phyloP scores from a whole-genome alignment of 2,329 filamentous ascomycete genomes.

The Fonsecaea pedrosoi region DNA sequence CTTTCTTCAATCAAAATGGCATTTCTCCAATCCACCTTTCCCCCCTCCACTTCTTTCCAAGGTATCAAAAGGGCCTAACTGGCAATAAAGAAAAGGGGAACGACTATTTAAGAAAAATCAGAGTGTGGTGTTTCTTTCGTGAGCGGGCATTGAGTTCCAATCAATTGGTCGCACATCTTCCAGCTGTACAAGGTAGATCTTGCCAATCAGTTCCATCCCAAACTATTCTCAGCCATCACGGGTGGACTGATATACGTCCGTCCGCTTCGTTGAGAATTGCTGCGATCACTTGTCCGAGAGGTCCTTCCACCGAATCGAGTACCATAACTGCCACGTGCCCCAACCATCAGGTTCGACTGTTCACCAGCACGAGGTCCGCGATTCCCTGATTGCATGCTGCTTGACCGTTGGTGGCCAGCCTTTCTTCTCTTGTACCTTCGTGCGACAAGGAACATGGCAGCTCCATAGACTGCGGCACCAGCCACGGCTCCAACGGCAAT shows the following conservation, averaged over 20 bases:
- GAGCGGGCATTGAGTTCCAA: conserved; percentile 30
- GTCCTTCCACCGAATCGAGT: conserved; percentile 50
- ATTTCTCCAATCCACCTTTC: conserved; percentile 3
- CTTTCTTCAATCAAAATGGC: conserved; percentile 6
- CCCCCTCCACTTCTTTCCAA: not conserved
- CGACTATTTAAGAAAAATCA: conserved; percentile 26
- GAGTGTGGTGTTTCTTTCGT: conserved; percentile 25
- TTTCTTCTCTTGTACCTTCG: conserved; percentile 88
- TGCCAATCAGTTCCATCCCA: conserved; percentile 82
- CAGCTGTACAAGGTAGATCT: conserved; percentile 27
- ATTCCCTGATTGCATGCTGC: conserved; percentile 67
- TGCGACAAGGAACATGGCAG: conserved; percentile 92
- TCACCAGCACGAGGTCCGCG: conserved; percentile 55
- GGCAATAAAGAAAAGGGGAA: conserved; percentile 19
- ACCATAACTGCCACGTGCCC: conserved; percentile 63
- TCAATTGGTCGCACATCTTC: conserved; percentile 20
- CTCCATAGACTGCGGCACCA: conserved; percentile 85
- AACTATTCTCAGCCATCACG: conserved; percentile 90
- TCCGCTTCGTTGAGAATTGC: conserved; percentile 58
- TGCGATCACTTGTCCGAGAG: conserved; percentile 71
- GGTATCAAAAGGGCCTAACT: conserved; percentile 8
- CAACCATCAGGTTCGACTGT: conserved; percentile 47
- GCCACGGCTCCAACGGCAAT: conserved; percentile 79
- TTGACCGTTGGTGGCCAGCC: conserved; percentile 75
- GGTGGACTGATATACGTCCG: conserved; percentile 82